Percentiles rank a stretch among this genome's conserved stretches.
Conservation (phyloP, 345 rosid species). For the Syzygium aromaticum region DNA sequence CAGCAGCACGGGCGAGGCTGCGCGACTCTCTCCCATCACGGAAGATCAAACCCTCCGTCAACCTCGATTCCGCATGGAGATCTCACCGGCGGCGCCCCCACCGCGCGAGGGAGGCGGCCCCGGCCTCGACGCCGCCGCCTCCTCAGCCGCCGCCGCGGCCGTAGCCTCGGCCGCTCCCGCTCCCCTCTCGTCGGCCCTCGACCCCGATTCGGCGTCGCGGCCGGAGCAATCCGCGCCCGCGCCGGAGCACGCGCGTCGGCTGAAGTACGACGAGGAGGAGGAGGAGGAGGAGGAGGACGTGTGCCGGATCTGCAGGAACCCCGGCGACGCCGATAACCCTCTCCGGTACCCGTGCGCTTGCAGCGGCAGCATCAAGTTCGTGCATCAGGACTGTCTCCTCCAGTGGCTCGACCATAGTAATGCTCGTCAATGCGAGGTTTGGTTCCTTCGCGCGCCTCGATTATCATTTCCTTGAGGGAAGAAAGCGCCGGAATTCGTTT, state of each 20-base stretch:
- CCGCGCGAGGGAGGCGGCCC: slow-evolving; percentile 9
- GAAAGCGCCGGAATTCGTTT: neutral
- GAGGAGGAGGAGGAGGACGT: slow-evolving; percentile 97
- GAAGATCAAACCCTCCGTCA: neutral
- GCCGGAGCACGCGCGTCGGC: neutral
- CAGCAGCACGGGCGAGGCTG: neutral
- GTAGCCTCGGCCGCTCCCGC: neutral
- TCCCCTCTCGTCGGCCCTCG: neutral
- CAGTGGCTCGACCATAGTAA: slow-evolving; percentile 99
- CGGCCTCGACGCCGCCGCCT: neutral
- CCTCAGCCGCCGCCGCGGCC: slow-evolving; percentile 1
- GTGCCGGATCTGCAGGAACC: slow-evolving; percentile 98
- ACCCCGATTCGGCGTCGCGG: neutral
- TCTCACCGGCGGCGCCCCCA: slow-evolving; percentile 24
- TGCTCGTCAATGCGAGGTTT: slow-evolving; percentile 99
- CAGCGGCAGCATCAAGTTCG: slow-evolving; percentile 96
- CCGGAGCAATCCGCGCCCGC: neutral
- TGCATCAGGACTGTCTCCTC: slow-evolving; percentile 96
- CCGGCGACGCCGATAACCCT: slow-evolving; percentile 91
- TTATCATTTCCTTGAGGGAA: neutral
- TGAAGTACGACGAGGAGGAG: slow-evolving; percentile 40
- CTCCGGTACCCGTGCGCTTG: slow-evolving; percentile 95
- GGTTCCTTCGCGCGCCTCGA: neutral
- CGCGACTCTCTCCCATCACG: neutral
- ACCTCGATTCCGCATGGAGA: slow-evolving; percentile 29